These are phyloP conservation scores for Hordeum marinum DNA, from an alignment of 176 grass and related monocot species.

Conservation along the genomic window DNA sequence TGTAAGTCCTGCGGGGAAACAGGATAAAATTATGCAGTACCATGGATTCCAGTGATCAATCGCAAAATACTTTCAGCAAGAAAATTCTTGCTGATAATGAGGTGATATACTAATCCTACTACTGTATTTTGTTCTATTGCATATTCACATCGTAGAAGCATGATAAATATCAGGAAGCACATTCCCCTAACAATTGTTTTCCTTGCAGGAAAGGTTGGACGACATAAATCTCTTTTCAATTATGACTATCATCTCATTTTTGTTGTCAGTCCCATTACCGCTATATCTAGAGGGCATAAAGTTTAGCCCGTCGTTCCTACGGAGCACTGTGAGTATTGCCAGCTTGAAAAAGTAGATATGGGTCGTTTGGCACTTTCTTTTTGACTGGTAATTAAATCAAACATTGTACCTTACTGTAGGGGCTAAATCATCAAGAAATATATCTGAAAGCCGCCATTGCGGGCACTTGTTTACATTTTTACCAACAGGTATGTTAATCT, in stretches of 20 bases:
- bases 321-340: constrained; percentile 53
- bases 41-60: constrained; percentile 85
- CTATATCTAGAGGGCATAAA: constrained; percentile 71
- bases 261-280: constrained; percentile 54
- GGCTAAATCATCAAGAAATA: constrained; percentile 62
- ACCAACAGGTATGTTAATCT: constrained; percentile 68
- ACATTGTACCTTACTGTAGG: constrained; percentile 39
- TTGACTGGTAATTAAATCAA: background rate
- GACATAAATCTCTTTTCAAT: constrained; percentile 92
- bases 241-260: constrained; percentile 88
- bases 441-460: constrained; percentile 60
- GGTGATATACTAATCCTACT: constrained; percentile 13
- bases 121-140: background rate
- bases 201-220: constrained; percentile 62
- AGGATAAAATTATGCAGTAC: constrained; percentile 81
- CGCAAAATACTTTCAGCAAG: constrained; percentile 83
- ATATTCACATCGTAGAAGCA: background rate
- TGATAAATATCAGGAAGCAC: background rate
- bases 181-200: background rate
- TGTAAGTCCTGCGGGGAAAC: constrained; percentile 12
- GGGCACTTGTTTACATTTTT: constrained; percentile 81
- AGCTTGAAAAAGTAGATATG: background rate
- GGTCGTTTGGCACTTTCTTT: background rate
- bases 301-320: constrained; percentile 67
- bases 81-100: constrained; percentile 76